These are phyloP conservation scores for Arthrobotrys pseudoclavata DNA, from an alignment of 2,329 filamentous ascomycete genomes.

Conservation along the genomic window DNA sequence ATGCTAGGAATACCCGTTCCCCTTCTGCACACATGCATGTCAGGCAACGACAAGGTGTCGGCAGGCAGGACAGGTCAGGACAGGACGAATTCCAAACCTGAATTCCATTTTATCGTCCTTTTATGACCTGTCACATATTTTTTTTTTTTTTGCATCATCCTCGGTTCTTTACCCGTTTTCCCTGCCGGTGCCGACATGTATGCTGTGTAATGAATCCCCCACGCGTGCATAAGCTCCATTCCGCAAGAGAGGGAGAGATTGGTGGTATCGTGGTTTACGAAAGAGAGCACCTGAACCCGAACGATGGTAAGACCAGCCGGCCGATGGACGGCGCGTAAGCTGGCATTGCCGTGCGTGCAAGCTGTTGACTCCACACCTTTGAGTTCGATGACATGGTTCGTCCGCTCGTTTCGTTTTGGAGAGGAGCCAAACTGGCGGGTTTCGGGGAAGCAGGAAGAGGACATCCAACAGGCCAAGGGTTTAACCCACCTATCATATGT, in stretches of 20 bases:
- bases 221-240: no score
- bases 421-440: constrained; percentile 20
- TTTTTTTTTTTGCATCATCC: constrained; percentile 1
- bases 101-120: neutral
- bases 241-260: neutral
- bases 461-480: constrained; percentile 1
- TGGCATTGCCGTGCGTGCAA: no score
- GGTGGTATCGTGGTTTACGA: neutral
- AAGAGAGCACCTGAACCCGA: constrained; percentile 13
- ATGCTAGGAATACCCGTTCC: neutral
- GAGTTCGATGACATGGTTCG: constrained; percentile 8
- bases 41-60: neutral
- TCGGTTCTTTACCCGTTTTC: neutral
- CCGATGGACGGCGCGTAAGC: neutral
- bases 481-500: neutral
- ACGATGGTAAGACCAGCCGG: constrained; percentile 35
- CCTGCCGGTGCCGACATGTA: constrained; percentile 2
- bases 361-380: neutral
- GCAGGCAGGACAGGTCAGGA: neutral
- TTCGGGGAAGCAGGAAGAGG: constrained; percentile 35
- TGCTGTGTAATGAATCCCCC: constrained; percentile 15
- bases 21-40: neutral
- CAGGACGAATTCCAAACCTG: no score
- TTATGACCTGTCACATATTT: constrained; percentile 57
- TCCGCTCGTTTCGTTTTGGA: neutral